Percentiles rank a stretch among this genome's conserved stretches.
Conservation (phyloP, 352 stramenopile genomes). For the Pythium coloratum region DNA sequence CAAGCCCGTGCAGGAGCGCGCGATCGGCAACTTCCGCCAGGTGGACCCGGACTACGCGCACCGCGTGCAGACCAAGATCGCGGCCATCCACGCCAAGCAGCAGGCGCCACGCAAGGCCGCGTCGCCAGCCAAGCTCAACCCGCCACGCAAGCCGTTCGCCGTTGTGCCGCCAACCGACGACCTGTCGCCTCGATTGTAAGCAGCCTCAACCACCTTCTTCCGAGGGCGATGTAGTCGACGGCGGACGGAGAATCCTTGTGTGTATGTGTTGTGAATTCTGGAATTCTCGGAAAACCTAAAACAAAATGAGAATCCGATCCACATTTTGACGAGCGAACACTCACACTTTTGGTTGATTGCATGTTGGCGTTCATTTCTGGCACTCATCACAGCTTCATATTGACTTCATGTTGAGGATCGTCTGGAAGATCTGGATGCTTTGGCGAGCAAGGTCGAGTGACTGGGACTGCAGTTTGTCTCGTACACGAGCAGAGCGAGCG, state of each 20-base stretch:
- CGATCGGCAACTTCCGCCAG: conserved; percentile 86
- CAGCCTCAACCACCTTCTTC: neutral
- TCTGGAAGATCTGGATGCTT: conserved; percentile 66
- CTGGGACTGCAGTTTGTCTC: conserved; percentile 66
- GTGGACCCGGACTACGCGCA: conserved; percentile 86
- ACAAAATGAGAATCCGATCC: neutral
- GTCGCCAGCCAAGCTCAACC: conserved; percentile 51
- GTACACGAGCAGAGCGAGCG: conserved; percentile 61
- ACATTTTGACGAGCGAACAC: neutral
- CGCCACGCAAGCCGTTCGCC: conserved; percentile 55
- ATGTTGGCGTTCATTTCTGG: neutral
- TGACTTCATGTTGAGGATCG: conserved; percentile 36
- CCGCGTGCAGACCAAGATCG: conserved; percentile 78
- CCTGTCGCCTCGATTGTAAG: conserved; percentile 52
- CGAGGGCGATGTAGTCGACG: neutral
- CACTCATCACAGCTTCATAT: conserved; percentile 16
- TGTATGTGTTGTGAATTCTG: neutral
- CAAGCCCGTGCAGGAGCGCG: conserved; percentile 73
- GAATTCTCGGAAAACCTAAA: neutral
- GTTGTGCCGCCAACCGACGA: conserved; percentile 53
- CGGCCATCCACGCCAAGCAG: conserved; percentile 32
- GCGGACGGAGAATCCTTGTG: neutral
- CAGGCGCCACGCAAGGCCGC: conserved; percentile 15
- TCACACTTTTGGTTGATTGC: neutral
- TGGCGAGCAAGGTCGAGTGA: conserved; percentile 58